Base-by-base conservation (phyloP, 257 asterid genomes). In the Fraxinus americana region DNA sequence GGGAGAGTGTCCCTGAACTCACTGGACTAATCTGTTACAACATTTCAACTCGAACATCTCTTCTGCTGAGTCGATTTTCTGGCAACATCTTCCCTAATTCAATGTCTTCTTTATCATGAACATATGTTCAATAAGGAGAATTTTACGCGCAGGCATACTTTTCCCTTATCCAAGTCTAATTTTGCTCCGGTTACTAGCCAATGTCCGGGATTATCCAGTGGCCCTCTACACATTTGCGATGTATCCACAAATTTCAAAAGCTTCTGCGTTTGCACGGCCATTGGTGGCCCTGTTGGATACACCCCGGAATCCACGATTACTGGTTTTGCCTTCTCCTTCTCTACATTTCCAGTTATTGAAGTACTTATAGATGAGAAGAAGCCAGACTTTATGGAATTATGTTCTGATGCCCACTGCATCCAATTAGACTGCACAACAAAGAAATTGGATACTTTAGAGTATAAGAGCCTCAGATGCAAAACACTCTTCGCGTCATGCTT, bases 101-200 rank as follows among this genome's bases (percentile, higher is more conserved):
- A n/a, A 17, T 17, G 29, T 48, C 59, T 48, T 16, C 66, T 57
- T 19, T 63, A 23, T 63, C 69, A 2, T 11, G 78, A 85, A 34
- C 83, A 81, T 10, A 85, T 16, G 71, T 90, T 90, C 74, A 95
- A 38, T 87, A 95, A 79, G 38, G 99, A 88, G 81, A 91, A 95
- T 77, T 95, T 95, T 8, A 91, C 97, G 69, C 90, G 78, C 0
- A 95, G 54, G 79, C 94, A 90, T 3, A 95, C 88, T 83, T 85
- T 93, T 27, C 96, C 97, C 79, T 88, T 90, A 17, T 95, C 99
- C 79, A 93, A 34, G 4, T 89, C 94, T 86, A 95, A 27, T 73
- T 90, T 93, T 0, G 98, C 99, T 16, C 98, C 99, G 0, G 97
- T 93, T 17, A 83, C 97, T 69, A 93, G 75, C 99, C 99, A 95